These are phyloP conservation scores for Exophiala xenobiotica DNA, from an alignment of 2,329 filamentous ascomycete species.

Conservation along the genomic window DNA sequence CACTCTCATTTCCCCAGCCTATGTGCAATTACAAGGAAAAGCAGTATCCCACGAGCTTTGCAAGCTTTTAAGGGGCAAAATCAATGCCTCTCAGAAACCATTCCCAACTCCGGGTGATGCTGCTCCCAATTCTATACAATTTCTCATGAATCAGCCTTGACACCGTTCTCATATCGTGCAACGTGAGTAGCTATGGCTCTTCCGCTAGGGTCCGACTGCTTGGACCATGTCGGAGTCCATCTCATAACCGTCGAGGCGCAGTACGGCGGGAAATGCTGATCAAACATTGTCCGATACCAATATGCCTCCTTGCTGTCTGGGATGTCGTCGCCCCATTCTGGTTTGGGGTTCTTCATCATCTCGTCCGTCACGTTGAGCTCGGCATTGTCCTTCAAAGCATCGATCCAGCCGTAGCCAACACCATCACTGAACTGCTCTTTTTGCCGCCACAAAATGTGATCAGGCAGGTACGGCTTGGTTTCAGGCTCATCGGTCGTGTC, in stretches of 20 bases:
- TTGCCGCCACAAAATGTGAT: slow-evolving; percentile 94
- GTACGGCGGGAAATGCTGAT: slow-evolving; percentile 92
- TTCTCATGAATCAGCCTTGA: slow-evolving; percentile 15
- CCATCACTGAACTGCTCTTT: slow-evolving; percentile 99
- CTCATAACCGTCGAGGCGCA: slow-evolving; percentile 92
- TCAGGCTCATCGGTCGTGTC: slow-evolving; percentile 85
- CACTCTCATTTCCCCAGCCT: no score
- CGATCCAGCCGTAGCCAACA: slow-evolving; percentile 98
- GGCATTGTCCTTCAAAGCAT: slow-evolving; percentile 91
- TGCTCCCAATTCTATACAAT: slow-evolving; percentile 5
- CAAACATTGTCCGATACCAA: slow-evolving; percentile 98
- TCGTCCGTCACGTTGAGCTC: slow-evolving; percentile 89
- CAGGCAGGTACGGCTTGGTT: slow-evolving; percentile 82
- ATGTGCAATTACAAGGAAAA: no score
- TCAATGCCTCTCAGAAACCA: slow-evolving; percentile 1
- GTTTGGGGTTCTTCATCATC: slow-evolving; percentile 97
- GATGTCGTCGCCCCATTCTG: slow-evolving; percentile 89
- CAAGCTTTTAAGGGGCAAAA: no score
- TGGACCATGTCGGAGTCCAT: slow-evolving; percentile 97
- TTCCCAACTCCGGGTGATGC: slow-evolving; percentile 11
- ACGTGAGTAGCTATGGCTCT: slow-evolving; percentile 75
- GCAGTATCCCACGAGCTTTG: no score
- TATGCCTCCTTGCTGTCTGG: slow-evolving; percentile 98
- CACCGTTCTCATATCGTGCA: slow-evolving; percentile 61
- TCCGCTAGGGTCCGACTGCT: slow-evolving; percentile 93